phyloP scores from a whole-genome alignment of 2,329 filamentous ascomycete species.

The Cercospora nicotianae region DNA sequence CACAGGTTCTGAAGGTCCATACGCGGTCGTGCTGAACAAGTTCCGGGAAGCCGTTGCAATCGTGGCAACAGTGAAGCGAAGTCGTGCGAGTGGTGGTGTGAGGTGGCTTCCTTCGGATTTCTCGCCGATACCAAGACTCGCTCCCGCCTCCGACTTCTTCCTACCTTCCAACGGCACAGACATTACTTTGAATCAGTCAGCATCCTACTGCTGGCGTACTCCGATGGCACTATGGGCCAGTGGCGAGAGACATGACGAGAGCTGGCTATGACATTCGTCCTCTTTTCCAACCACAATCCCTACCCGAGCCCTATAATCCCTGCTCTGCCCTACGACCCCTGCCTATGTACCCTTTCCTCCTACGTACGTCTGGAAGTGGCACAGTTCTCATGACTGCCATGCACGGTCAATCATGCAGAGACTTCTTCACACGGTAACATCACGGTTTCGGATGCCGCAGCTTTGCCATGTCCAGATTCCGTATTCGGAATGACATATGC shows the following conservation, averaged over 20 bases:
- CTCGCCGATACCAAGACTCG: not conserved
- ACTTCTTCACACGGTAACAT: not conserved
- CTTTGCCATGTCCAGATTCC: not conserved
- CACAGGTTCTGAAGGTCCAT: too few relatives aligned
- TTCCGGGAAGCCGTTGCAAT: not conserved
- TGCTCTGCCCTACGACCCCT: slow-evolving; percentile 5
- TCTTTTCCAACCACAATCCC: not conserved
- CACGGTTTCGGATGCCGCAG: not conserved
- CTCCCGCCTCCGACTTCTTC: slow-evolving; percentile 3
- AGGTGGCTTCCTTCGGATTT: slow-evolving; percentile 1
- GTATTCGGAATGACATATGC: not conserved
- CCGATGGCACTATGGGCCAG: not conserved
- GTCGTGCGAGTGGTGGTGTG: slow-evolving; percentile 4
- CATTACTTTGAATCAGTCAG: not conserved
- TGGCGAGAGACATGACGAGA: slow-evolving; percentile 18
- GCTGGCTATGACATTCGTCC: not conserved
- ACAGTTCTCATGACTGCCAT: not conserved
- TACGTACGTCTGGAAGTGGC: not conserved
- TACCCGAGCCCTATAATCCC: not conserved
- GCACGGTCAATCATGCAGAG: slow-evolving; percentile 6
- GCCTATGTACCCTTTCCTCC: not conserved
- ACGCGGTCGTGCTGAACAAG: too few relatives aligned
- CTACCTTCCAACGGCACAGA: not conserved
- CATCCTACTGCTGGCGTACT: slow-evolving; percentile 11
- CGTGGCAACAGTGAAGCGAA: too few relatives aligned